Conservation (phyloP, 2,329 filamentous ascomycete species). For the Claviceps spartinae region DNA sequence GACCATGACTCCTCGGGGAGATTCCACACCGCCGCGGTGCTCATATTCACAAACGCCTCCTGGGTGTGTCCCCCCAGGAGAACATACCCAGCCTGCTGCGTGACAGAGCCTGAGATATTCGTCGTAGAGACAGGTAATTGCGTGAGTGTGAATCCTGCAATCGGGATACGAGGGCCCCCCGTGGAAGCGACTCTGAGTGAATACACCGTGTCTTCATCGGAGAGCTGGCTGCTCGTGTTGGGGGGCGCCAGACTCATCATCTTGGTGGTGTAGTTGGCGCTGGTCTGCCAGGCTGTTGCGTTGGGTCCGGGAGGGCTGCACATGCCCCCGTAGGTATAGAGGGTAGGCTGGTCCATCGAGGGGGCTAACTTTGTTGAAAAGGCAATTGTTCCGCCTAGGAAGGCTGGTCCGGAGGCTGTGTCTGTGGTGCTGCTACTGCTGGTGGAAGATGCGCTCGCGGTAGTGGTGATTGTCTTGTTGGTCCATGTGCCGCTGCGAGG, state of each 20-base stretch:
- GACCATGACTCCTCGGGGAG: conserved; percentile 79
- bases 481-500: conserved; percentile 11
- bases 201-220: conserved; percentile 14
- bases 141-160: conserved; percentile 80
- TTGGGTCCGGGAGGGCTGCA: conserved; percentile 44
- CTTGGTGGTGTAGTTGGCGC: conserved; percentile 64
- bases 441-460: conserved; percentile 2
- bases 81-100: conserved; percentile 65
- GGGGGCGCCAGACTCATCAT: conserved; percentile 55
- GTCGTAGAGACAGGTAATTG: conserved; percentile 56
- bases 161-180: conserved; percentile 55
- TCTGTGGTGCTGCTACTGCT: conserved; percentile 16
- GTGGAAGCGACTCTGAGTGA: conserved; percentile 24
- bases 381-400: conserved; percentile 43
- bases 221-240: conserved; percentile 2
- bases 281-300: conserved; percentile 44
- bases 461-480: conserved; percentile 17
- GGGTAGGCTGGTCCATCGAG: conserved; percentile 35
- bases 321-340: conserved; percentile 85
- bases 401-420: conserved; percentile 23
- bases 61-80: conserved; percentile 76
- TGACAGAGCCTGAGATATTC: conserved; percentile 49
- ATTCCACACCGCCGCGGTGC: conserved; percentile 73
- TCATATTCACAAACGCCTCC: conserved; percentile 85
- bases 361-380: conserved; percentile 52